phyloP scores from a whole-genome alignment of 2,329 filamentous ascomycete genomes.

The Phoma sp. region DNA sequence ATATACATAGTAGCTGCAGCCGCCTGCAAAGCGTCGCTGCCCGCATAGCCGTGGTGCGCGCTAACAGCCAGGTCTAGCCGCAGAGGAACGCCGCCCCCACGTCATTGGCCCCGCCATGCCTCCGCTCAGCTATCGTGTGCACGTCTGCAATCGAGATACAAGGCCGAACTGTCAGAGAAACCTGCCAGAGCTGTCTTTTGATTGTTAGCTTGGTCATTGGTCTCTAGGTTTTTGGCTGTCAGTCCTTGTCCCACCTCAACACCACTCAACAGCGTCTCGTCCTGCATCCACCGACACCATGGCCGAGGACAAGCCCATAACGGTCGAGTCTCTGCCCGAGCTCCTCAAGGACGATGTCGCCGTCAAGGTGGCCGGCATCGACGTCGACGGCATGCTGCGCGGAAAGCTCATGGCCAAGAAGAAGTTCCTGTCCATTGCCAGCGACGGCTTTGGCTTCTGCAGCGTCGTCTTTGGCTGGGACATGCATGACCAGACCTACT shows the following conservation, averaged over 20 bases:
- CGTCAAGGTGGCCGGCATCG: conserved; percentile 87
- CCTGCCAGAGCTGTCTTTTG: neutral
- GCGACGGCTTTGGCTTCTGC: conserved; percentile 88
- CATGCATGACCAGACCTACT: conserved; percentile 93
- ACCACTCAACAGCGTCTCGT: neutral
- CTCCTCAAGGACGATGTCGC: conserved; percentile 74
- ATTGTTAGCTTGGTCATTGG: too few species aligned
- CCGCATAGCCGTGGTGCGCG: conserved; percentile 2
- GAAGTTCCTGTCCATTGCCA: conserved; percentile 86
- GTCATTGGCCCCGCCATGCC: conserved; percentile 10
- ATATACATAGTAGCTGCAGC: conserved; percentile 1
- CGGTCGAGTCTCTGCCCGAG: conserved; percentile 67
- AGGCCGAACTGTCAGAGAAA: neutral
- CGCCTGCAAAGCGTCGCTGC: neutral
- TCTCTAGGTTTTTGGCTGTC: too few species aligned
- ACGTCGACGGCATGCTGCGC: conserved; percentile 85
- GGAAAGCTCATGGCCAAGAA: conserved; percentile 92
- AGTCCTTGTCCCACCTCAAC: neutral
- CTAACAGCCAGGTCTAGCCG: neutral
- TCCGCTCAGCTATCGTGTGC: conserved; percentile 11
- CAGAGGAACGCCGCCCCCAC: neutral
- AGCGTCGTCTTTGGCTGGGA: conserved; percentile 96
- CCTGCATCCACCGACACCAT: conserved; percentile 19
- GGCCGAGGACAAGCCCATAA: conserved; percentile 52
- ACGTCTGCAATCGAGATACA: neutral